Evolutionary conservation across 2,329 filamentous ascomycete genomes (phyloP), one percentile per base, ranked within the genome.

Genomic region (Stylonectria norvegica): DNA sequence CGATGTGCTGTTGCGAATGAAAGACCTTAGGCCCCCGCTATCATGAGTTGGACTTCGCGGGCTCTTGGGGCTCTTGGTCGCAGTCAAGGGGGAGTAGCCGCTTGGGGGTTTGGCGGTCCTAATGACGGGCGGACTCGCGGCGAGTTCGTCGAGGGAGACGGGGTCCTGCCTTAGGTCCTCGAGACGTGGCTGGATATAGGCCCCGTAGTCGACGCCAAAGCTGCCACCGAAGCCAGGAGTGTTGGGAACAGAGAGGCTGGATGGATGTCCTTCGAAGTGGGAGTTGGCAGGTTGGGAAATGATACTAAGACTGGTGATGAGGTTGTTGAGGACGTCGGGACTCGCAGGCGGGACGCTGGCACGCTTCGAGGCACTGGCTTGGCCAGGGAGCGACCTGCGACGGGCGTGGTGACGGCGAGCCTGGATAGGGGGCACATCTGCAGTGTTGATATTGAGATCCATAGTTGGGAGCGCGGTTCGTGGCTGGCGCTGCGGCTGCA

Each of bases 91-190:
- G 8, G 86, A 89, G 55, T 82, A 79, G 38, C 86, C 86, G 36
- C 85, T 88, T 1, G 86, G 86, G 6, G 83, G 85, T 62, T 90
- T 90, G 20, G 88, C 79, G 20, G 90, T 95, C 49, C 85, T 83
- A 53, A 94, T 78, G 39, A 91, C 78, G 14, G 89, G 89, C 10
- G 88, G 69, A 34, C 71, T 69, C 16, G 80, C 79, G 20, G 80
- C 74, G 31, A 82, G 66, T 39, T 83, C 76, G 64, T 82, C 75
- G 49, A 82, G 64, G 9, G 74, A 69, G 5, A 69, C 53, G 30
- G 55, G 55, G 23, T 73, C 69, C 34, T 76, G 69, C 31, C 69
- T 58, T 10, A 73, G 57, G 14, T 78, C 71, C 37, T 72, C 71
- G 20, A 72, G 66, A 14, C 70, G 67, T 4, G 75, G 68, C 33